Conservation (phyloP, 148 eudicot genomes). For the Diospyros kaki region DNA sequence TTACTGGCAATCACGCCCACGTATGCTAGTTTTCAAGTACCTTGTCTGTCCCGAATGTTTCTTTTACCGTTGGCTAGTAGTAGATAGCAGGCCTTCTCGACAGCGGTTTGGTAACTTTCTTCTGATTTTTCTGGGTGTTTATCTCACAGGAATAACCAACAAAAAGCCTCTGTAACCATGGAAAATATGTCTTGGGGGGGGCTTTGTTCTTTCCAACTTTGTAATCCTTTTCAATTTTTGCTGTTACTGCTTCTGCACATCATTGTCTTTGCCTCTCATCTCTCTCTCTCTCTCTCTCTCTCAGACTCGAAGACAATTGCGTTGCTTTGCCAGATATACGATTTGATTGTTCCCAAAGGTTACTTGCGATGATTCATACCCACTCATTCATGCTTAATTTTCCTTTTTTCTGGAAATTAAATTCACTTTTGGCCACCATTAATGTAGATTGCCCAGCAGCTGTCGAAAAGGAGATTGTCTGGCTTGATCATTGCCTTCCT, state of each 20-base stretch:
- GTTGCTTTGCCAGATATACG: too few species aligned
- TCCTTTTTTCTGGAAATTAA: neutral
- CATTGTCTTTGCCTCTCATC: slow-evolving; percentile 9
- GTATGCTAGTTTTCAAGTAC: neutral
- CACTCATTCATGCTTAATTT: neutral
- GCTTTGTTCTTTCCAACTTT: slow-evolving; percentile 6
- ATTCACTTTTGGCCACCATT: neutral
- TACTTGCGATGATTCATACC: neutral
- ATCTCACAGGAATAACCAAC: neutral
- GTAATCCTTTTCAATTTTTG: neutral
- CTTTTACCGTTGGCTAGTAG: too few species aligned
- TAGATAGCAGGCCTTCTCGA: too few species aligned
- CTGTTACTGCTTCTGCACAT: neutral
- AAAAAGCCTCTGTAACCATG: neutral
- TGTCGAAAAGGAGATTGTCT: slow-evolving; percentile 4
- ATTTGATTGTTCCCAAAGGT: too few species aligned
- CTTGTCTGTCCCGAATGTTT: too few species aligned
- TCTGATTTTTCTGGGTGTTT: neutral
- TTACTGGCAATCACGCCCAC: too few species aligned
- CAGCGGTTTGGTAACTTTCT: too few species aligned
- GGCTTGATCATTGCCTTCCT: neutral
- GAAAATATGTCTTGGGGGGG: neutral
- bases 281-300: slow-evolving; percentile 8
- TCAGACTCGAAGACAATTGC: neutral
- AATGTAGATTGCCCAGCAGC: slow-evolving; percentile 8